phyloP scores from a whole-genome alignment of 108 stramenopile species.

The Cylindrotheca closterium region DNA sequence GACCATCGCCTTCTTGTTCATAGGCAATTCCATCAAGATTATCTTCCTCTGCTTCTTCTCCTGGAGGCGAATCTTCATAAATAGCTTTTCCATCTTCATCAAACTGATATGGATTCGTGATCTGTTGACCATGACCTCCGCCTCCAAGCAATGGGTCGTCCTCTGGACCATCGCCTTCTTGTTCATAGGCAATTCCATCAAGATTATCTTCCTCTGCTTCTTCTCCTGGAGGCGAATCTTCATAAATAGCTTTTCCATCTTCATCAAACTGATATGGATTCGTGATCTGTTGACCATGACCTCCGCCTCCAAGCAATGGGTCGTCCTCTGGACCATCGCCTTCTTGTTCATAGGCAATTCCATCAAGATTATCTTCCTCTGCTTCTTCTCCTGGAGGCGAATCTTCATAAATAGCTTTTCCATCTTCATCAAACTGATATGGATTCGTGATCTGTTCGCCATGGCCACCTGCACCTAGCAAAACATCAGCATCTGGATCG shows the following conservation, averaged over 20 bases:
- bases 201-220: not conserved
- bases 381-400: not conserved
- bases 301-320: not conserved
- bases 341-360: not conserved
- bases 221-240: not conserved
- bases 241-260: not conserved
- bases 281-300: not conserved
- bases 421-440: not conserved
- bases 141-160: conserved; percentile 1
- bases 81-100: conserved; percentile 4
- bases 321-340: not conserved
- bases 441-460: not conserved
- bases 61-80: conserved; percentile 3
- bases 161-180: not conserved
- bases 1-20: not conserved
- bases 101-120: conserved; percentile 1
- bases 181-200: conserved; percentile 6
- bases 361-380: conserved; percentile 3
- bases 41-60: conserved; percentile 4
- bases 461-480: not conserved
- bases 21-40: not conserved
- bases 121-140: not conserved
- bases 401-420: not conserved
- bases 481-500: not conserved
- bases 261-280: not conserved